A percentile compares a stretch with the other conserved stretches of the same genome.
phyloP scores from a whole-genome alignment of 2,329 filamentous ascomycete species.

The Biscogniauxia sp. region DNA sequence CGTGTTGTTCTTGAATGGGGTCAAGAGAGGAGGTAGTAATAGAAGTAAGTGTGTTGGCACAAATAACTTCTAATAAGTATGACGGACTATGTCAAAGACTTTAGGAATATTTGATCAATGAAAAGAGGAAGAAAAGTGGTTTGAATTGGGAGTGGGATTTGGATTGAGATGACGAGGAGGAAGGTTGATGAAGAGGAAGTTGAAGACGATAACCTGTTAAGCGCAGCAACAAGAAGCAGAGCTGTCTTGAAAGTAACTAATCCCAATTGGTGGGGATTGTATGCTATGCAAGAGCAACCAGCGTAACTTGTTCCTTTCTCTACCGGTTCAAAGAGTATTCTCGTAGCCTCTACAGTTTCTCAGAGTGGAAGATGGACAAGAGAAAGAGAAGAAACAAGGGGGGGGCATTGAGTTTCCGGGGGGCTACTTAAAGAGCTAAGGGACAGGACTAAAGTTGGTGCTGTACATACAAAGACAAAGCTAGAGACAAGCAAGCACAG shows the following conservation, averaged over 20 bases:
- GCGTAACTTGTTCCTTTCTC: constrained; percentile 13
- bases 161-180: background rate
- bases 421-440: constrained; percentile 11
- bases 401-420: constrained; percentile 17
- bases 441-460: constrained; percentile 2
- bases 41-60: constrained; percentile 19
- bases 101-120: too few relatives aligned
- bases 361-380: constrained; percentile 17
- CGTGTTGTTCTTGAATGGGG: constrained; percentile 7
- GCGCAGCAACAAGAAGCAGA: constrained; percentile 16
- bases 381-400: constrained; percentile 18
- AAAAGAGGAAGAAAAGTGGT: too few relatives aligned
- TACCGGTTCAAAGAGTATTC: constrained; percentile 15
- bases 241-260: constrained; percentile 15
- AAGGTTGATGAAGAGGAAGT: too few relatives aligned
- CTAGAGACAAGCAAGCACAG: constrained; percentile 9
- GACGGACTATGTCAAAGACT: constrained; percentile 3
- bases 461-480: constrained; percentile 5
- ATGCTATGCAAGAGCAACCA: constrained; percentile 24
- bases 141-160: background rate
- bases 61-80: constrained; percentile 10
- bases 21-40: constrained; percentile 6
- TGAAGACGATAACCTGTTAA: background rate
- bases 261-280: constrained; percentile 19
- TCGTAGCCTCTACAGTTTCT: constrained; percentile 14